A percentile compares a stretch with the other conserved stretches of the same genome.
phyloP scores from a whole-genome alignment of 2,329 filamentous ascomycete genomes.

The Fusarium secorum region DNA sequence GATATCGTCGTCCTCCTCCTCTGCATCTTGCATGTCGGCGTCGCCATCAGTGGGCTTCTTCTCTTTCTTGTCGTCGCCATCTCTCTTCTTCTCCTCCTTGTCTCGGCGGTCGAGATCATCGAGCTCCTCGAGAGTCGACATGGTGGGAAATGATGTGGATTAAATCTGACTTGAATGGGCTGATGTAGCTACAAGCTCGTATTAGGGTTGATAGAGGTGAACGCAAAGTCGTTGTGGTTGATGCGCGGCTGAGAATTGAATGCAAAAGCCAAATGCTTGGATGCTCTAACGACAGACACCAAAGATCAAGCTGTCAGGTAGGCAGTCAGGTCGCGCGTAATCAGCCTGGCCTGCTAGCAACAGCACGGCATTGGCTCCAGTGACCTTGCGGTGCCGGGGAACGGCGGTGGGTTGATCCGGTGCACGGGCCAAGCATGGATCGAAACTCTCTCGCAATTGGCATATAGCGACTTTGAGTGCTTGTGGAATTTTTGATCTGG shows the following conservation, averaged over 20 bases:
- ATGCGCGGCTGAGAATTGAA: conserved; percentile 7
- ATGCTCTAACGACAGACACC: conserved; percentile 22
- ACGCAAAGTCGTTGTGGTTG: background rate
- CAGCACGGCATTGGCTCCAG: conserved; percentile 25
- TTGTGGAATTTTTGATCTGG: conserved; percentile 35
- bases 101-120: conserved; percentile 85
- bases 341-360: conserved; percentile 37
- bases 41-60: conserved; percentile 71
- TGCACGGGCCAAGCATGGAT: conserved; percentile 26
- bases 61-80: conserved; percentile 47
- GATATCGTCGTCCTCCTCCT: conserved; percentile 77
- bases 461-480: background rate
- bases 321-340: conserved; percentile 46
- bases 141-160: conserved; percentile 51
- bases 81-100: conserved; percentile 71
- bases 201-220: background rate
- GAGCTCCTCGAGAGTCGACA: conserved; percentile 93
- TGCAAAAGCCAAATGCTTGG: conserved; percentile 23
- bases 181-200: background rate
- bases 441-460: conserved; percentile 12
- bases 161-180: background rate
- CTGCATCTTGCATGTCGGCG: conserved; percentile 89
- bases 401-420: conserved; percentile 40
- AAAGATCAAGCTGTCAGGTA: conserved; percentile 37
- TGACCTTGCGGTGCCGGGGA: conserved; percentile 20